Evolutionary conservation across 2,329 filamentous ascomycete genomes (phyloP).

Genomic region (Trichoderma sp.): DNA sequence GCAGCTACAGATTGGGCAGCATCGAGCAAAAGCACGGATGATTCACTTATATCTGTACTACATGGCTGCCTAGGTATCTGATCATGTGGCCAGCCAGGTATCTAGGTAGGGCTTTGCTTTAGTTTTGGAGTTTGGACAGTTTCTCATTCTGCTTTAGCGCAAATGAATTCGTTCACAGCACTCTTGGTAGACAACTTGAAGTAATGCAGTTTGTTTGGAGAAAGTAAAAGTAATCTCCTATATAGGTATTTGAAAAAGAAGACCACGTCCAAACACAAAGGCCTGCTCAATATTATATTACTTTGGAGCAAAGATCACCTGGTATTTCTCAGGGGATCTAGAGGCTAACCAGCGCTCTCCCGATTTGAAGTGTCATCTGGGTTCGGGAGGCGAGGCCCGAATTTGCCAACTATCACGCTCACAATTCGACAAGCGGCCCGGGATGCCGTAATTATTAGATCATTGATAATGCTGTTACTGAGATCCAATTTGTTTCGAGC

Average conservation of each 20-base stretch:
- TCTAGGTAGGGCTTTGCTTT: neutral
- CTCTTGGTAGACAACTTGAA: neutral
- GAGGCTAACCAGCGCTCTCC: neutral
- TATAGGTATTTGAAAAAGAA: neutral
- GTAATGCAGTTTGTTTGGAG: neutral
- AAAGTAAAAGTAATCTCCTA: neutral
- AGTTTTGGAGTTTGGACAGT: neutral
- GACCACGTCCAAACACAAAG: too few species aligned
- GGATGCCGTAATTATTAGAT: neutral
- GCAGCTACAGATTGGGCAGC: neutral
- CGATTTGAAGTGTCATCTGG: neutral
- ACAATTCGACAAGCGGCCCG: neutral
- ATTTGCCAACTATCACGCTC: neutral
- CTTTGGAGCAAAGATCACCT: neutral
- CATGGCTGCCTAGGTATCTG: neutral
- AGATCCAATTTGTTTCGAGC: conserved; percentile 1
- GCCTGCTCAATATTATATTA: neutral
- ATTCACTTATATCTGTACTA: neutral
- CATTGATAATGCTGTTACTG: neutral
- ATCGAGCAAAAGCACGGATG: neutral
- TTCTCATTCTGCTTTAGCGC: neutral
- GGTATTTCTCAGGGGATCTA: neutral
- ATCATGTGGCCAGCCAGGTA: neutral
- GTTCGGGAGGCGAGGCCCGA: neutral
- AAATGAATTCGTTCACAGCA: neutral